These are phyloP conservation scores for Leucogyrophana mollusca DNA, from an alignment of 768 basidiomycete genomes.

Conservation along the genomic window DNA sequence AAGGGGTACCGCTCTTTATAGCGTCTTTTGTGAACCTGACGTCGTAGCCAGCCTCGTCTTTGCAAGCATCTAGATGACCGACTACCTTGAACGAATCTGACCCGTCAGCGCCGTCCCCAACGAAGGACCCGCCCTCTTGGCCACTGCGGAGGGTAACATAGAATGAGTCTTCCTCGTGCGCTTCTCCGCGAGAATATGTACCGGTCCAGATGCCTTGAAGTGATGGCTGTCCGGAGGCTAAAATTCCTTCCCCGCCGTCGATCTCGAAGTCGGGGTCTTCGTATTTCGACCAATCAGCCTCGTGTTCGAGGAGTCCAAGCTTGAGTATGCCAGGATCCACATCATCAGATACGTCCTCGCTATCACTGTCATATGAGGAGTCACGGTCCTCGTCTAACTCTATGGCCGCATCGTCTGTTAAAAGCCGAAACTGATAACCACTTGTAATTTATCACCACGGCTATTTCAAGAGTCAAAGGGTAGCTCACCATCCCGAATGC, in stretches of 20 bases:
- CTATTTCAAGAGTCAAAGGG: background rate
- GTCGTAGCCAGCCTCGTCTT: background rate
- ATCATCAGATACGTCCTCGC: conserved; percentile 3
- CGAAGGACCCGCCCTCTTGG: background rate
- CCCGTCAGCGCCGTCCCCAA: background rate
- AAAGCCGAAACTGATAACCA: background rate
- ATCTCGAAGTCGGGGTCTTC: background rate
- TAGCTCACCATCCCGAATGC: conserved; percentile 26
- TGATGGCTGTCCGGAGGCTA: background rate
- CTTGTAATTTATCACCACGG: background rate
- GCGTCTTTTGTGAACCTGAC: background rate
- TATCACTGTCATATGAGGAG: conserved; percentile 4
- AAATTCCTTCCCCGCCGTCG: background rate
- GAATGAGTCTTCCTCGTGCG: background rate
- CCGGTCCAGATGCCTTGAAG: conserved; percentile 1
- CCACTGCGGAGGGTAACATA: background rate
- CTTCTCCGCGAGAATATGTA: background rate
- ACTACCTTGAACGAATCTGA: background rate
- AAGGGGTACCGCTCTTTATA: background rate
- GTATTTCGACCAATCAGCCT: background rate
- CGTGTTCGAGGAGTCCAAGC: background rate
- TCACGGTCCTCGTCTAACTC: conserved; percentile 4
- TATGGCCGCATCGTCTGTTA: background rate
- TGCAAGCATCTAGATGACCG: background rate
- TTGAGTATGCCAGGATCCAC: conserved; percentile 3